phyloP scores from a whole-genome alignment of 148 eudicot species.

The Rhododendron mucronatum region DNA sequence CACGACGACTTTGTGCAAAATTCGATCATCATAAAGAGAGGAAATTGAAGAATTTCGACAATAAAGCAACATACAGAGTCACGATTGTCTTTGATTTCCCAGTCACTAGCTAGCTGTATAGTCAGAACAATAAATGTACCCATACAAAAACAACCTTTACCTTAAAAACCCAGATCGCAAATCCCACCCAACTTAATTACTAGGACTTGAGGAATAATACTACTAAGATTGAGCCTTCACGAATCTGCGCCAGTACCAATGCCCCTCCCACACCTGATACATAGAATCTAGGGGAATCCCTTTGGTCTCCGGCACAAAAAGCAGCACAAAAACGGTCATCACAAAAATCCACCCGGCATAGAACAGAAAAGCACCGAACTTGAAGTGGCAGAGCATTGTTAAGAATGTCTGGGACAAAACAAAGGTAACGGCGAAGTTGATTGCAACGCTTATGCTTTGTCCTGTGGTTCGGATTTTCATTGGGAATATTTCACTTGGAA shows the following conservation, averaged over 20 bases:
- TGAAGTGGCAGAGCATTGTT: constrained; percentile 55
- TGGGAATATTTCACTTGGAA: constrained; percentile 64
- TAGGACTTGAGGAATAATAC: neutral
- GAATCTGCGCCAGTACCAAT: constrained; percentile 63
- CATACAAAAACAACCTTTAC: neutral
- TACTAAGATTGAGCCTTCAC: constrained; percentile 21
- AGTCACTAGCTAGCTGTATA: neutral
- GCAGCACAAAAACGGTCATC: constrained; percentile 46
- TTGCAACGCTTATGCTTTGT: constrained; percentile 45
- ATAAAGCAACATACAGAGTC: neutral
- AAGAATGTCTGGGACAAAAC: constrained; percentile 57
- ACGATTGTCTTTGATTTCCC: neutral
- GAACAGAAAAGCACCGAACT: constrained; percentile 49
- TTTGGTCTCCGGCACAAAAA: constrained; percentile 61
- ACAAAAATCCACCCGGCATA: constrained; percentile 48
- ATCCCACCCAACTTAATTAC: no score
- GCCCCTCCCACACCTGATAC: constrained; percentile 54
- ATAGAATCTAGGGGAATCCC: constrained; percentile 48
- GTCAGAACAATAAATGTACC: neutral
- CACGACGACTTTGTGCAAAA: neutral
- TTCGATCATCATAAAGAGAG: neutral
- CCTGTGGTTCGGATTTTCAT: constrained; percentile 46
- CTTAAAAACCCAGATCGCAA: neutral
- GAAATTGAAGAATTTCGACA: neutral
- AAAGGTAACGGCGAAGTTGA: constrained; percentile 42